phyloP scores from a whole-genome alignment of 2,329 filamentous ascomycete genomes.

The Cercospora sesami region DNA sequence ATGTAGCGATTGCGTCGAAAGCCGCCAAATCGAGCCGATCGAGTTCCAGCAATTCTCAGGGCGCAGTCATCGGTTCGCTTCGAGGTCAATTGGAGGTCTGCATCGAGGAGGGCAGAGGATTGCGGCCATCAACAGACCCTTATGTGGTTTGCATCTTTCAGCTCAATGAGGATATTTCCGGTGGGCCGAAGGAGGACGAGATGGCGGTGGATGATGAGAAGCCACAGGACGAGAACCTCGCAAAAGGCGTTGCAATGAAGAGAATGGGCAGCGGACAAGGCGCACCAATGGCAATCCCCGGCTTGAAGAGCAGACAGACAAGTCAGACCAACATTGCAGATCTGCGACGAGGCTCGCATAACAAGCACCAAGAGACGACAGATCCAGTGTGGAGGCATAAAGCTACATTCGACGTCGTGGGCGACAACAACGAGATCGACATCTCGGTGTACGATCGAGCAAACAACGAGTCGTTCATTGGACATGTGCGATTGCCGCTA shows the following conservation, averaged over 20 bases:
- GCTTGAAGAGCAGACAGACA: constrained; percentile 86
- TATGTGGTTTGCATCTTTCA: constrained; percentile 98
- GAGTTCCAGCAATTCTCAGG: constrained; percentile 35
- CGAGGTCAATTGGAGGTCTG: constrained; percentile 89
- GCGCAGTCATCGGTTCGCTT: constrained; percentile 65
- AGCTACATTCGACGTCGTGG: constrained; percentile 91
- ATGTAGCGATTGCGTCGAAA: constrained; percentile 23
- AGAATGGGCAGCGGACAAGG: constrained; percentile 75
- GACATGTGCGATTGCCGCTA: constrained; percentile 81
- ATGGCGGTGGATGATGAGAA: constrained; percentile 41
- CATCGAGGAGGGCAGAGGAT: constrained; percentile 78
- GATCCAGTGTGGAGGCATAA: constrained; percentile 95
- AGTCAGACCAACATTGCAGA: constrained; percentile 86
- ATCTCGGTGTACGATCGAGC: constrained; percentile 90
- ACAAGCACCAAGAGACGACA: constrained; percentile 66
- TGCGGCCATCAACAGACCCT: constrained; percentile 80
- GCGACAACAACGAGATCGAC: constrained; percentile 84
- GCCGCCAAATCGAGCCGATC: constrained; percentile 41
- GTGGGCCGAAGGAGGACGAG: constrained; percentile 68
- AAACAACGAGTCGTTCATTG: constrained; percentile 84
- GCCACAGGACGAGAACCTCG: constrained; percentile 57
- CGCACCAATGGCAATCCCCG: constrained; percentile 88
- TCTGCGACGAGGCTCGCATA: constrained; percentile 45
- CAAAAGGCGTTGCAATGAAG: constrained; percentile 51
- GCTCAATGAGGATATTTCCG: constrained; percentile 92